Evolutionary conservation across 163 green algal genomes (phyloP), one percentile per base, ranked within the genome.

Genomic region (Dunaliella salina): DNA sequence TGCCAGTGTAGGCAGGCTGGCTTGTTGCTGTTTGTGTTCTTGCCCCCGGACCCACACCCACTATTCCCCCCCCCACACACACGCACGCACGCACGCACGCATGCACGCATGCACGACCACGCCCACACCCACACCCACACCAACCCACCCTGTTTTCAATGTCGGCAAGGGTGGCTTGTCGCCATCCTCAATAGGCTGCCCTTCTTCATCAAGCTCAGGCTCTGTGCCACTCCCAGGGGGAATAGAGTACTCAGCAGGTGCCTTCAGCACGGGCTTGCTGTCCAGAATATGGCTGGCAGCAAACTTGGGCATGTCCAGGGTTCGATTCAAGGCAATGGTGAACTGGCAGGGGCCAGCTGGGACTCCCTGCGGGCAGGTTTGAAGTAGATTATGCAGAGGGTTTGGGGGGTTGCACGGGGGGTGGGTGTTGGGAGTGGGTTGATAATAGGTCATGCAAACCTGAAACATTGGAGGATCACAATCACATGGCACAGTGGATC

Each of bases 331-430:
- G 20, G 85, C 84, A 25, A 93, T 32, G 45, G 89, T 94, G 88
- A 94, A 96, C n/a, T 69, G 91, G 86, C 89, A 92, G 0, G 86
- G 59, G 13, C 93, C 93, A 67, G 91, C 87, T 12, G 92, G 91
- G 72, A 95, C 50, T 4, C 92, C 91, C 84, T 75, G 24, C 11
- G 40, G 40, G 3, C 4, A 50, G 40, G n/a, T n/a, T n/a, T n/a
- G n/a, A n/a, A n/a, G n/a, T n/a, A n/a, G n/a, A n/a, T n/a, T n/a
- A n/a, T n/a, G n/a, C n/a, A n/a, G n/a, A n/a, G 40, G 40, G 40
- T 50, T 50, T 50, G 40, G 40, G 40, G 8, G 8, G 40, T 15
- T 50, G 40, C 8, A n/a, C n/a, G n/a, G n/a, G n/a, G n/a, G n/a
- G n/a, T n/a, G n/a, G n/a, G n/a, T n/a, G n/a, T n/a, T n/a, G n/a